These are phyloP conservation scores for Apiospora pterosperma DNA, from an alignment of 2,329 filamentous ascomycete genomes.

Conservation along the genomic window DNA sequence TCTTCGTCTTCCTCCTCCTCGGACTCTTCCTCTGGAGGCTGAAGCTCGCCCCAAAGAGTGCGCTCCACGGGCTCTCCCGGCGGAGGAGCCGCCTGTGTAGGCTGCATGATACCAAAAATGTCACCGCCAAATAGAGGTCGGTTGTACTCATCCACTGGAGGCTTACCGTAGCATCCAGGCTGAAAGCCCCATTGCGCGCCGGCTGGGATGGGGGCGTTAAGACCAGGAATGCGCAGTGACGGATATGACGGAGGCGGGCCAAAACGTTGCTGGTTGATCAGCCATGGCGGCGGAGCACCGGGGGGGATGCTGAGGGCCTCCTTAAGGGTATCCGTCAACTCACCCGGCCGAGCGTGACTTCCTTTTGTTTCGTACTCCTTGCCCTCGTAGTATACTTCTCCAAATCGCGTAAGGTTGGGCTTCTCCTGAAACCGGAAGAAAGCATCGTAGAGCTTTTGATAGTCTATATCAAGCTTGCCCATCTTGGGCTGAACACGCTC, in stretches of 20 bases:
- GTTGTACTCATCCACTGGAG: conserved; percentile 90
- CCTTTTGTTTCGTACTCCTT: conserved; percentile 97
- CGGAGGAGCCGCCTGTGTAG: conserved; percentile 34
- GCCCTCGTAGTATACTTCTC: conserved; percentile 99
- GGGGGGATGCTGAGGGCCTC: conserved; percentile 93
- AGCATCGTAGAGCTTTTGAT: conserved; percentile 95
- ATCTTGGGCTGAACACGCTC: conserved; percentile 94
- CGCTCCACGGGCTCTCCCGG: conserved; percentile 80
- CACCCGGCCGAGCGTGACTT: conserved; percentile 83
- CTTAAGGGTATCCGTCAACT: conserved; percentile 83
- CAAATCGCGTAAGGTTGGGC: conserved; percentile 87
- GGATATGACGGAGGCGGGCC: conserved; percentile 94
- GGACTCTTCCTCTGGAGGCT: conserved; percentile 57
- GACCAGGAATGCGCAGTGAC: conserved; percentile 87
- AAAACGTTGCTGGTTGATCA: conserved; percentile 93
- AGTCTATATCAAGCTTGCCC: conserved; percentile 96
- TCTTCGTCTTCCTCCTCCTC: conserved; percentile 70
- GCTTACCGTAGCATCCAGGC: conserved; percentile 93
- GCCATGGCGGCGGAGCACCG: conserved; percentile 90
- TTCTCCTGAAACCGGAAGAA: conserved; percentile 99
- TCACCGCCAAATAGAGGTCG: conserved; percentile 90
- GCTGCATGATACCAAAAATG: conserved; percentile 74
- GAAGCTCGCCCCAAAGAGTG: conserved; percentile 87
- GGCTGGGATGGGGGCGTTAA: conserved; percentile 88
- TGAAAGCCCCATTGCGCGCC: conserved; percentile 94